A percentile compares a stretch with the other conserved stretches of the same genome.
Evolutionary conservation across 345 rosid genomes (phyloP).

Genomic region (Rhizophora mangle): DNA sequence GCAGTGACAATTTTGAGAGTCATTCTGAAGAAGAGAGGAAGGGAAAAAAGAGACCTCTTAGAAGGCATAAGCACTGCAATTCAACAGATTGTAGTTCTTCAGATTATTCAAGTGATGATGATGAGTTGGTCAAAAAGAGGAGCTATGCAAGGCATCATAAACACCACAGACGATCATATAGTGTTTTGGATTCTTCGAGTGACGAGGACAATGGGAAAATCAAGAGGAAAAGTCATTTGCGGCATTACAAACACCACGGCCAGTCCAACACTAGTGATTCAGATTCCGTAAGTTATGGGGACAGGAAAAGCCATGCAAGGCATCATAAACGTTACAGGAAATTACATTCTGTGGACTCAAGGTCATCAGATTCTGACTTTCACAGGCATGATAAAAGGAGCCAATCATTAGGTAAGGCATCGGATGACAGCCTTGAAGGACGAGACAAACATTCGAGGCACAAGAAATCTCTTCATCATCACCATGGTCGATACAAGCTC

Average conservation of each 20-base stretch:
- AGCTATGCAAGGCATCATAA: conserved; percentile 29
- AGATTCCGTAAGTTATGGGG: conserved; percentile 24
- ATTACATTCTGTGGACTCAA: conserved; percentile 15
- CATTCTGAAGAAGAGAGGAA: conserved; percentile 48
- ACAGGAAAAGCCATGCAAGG: conserved; percentile 21
- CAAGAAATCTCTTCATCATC: conserved; percentile 20
- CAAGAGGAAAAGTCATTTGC: conserved; percentile 33
- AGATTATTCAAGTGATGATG: conserved; percentile 38
- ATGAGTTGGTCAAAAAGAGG: conserved; percentile 27
- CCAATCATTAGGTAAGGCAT: conserved; percentile 35
- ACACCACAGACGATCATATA: conserved; percentile 20
- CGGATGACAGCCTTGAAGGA: conserved; percentile 32
- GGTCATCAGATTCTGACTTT: conserved; percentile 32
- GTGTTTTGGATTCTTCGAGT: conserved; percentile 30
- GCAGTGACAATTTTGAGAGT: conserved; percentile 42
- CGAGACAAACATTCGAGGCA: conserved; percentile 22
- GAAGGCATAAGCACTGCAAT: conserved; percentile 39
- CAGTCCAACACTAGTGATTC: not conserved
- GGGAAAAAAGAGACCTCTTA: conserved; percentile 44
- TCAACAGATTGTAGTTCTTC: conserved; percentile 33
- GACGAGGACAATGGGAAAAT: conserved; percentile 29
- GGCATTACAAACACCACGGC: conserved; percentile 35
- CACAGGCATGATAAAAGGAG: conserved; percentile 13
- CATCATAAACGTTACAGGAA: conserved; percentile 24
- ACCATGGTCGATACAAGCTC: conserved; percentile 28